Conservation (phyloP, 352 stramenopile genomes). For the Phytophthora capsici region DNA sequence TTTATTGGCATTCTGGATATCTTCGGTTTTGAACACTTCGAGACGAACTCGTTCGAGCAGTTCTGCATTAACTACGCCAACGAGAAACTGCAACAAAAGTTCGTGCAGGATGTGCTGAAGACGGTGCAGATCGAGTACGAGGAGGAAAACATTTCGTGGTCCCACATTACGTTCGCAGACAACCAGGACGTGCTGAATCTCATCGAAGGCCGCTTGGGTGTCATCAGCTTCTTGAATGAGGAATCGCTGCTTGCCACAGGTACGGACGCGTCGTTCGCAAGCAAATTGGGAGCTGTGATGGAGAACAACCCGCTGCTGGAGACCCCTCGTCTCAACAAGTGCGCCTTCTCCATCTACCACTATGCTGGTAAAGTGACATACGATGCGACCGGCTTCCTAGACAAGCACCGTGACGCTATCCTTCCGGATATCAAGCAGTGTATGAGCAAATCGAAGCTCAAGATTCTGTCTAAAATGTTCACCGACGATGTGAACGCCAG, state of each 20-base stretch:
- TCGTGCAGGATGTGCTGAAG: constrained; percentile 93
- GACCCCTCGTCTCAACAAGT: constrained; percentile 83
- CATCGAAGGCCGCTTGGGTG: constrained; percentile 88
- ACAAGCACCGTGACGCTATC: constrained; percentile 88
- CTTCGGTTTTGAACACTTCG: constrained; percentile 94
- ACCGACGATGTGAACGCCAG: constrained; percentile 56
- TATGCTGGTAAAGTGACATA: constrained; percentile 90
- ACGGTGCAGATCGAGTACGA: constrained; percentile 92
- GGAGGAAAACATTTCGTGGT: constrained; percentile 92
- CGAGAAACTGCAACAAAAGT: constrained; percentile 92
- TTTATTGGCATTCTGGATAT: constrained; percentile 95
- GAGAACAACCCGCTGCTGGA: constrained; percentile 88
- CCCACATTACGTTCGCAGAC: constrained; percentile 89
- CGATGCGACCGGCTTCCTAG: constrained; percentile 78
- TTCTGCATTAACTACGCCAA: constrained; percentile 96
- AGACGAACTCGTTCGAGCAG: constrained; percentile 92
- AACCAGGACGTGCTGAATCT: constrained; percentile 93
- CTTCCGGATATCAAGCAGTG: constrained; percentile 87
- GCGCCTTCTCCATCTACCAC: constrained; percentile 86
- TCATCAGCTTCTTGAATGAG: constrained; percentile 92
- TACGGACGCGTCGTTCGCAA: constrained; percentile 87
- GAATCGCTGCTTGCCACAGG: constrained; percentile 87
- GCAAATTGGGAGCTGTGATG: constrained; percentile 89
- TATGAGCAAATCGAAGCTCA: constrained; percentile 73
- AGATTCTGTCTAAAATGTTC: constrained; percentile 78